phyloP scores from a whole-genome alignment of 441 rosid genomes.

The Adansonia rubrostipa region DNA sequence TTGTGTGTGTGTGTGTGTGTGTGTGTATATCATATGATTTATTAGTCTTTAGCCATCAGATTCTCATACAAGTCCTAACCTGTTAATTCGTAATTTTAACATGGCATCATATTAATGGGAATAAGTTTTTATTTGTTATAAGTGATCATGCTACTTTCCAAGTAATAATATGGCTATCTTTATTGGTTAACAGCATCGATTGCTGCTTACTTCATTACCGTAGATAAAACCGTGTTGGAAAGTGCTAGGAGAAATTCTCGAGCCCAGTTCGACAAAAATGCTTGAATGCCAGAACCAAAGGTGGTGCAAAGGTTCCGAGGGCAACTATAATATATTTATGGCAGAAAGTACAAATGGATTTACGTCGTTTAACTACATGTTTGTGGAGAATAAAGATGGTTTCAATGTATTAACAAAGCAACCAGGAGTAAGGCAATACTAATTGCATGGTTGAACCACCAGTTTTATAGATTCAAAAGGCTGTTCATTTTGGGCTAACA shows the following conservation, averaged over 20 bases:
- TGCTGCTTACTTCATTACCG: slow-evolving; percentile 65
- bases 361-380: no score
- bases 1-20: background rate
- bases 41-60: background rate
- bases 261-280: slow-evolving; percentile 40
- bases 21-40: background rate
- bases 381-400: no score
- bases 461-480: background rate
- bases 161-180: background rate
- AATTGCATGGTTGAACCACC: background rate
- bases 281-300: slow-evolving; percentile 31
- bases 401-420: background rate
- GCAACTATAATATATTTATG: background rate
- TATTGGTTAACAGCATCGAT: slow-evolving; percentile 53
- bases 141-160: background rate
- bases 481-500: background rate
- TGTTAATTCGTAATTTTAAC: background rate
- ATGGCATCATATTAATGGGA: background rate
- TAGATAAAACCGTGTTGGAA: slow-evolving; percentile 62
- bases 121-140: background rate
- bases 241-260: slow-evolving; percentile 57
- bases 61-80: background rate
- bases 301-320: background rate
- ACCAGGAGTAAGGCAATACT: background rate
- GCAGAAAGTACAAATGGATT: no score